Base-by-base conservation (phyloP, 2,329 filamentous ascomycete species). In the Diaporthe citriasiana region DNA sequence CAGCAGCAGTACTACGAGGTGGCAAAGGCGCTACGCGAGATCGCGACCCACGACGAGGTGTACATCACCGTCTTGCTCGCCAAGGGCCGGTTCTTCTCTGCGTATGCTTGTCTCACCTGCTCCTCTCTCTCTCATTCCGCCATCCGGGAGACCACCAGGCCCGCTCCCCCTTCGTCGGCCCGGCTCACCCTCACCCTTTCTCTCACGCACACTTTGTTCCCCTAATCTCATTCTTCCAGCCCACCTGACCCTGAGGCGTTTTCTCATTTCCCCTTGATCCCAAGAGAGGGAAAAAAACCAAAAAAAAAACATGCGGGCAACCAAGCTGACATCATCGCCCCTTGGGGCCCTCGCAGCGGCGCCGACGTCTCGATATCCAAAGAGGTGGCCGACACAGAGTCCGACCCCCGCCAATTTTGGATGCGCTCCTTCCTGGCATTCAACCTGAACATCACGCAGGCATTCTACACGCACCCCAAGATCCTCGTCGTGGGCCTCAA, bases 401-500 rank as follows among this genome's bases (percentile, higher is more conserved):
- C 81, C 19, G 84, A 87, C 73, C 74, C 81, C 9, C 85, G 87
- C 79, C 81, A 82, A 70, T 87, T 90, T 78, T 92, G 91, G 85
- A 89, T 97, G 47, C 87, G 89, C 69, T 86, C 82, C 80, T 97
- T 98, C 84, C 93, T 94, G 15, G 87, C 93, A 78, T 93, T 93
- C 87, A 98, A 98, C 87, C 90, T 98, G 73, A 94, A 97, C 88
- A 90, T 94, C 79, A 97, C 95, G 2, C 93, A 94, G 79, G 93
- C 95, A 78, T 98, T 98, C 86, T 95, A 97, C 87, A 92, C 92
- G 19, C 97, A 98, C 85, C 94, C 95, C 79, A 98, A 98, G 86
- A 93, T 98, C 84, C 93, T 98, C 33, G 90, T 98, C 75, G 92
- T 93, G 0, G 97, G 94, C 0, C 92, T 98, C 77, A 98, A 98